A percentile compares a stretch with the other conserved stretches of the same genome.
Conservation (phyloP, 2,329 filamentous ascomycete genomes). For the Stemphylium beticola region DNA sequence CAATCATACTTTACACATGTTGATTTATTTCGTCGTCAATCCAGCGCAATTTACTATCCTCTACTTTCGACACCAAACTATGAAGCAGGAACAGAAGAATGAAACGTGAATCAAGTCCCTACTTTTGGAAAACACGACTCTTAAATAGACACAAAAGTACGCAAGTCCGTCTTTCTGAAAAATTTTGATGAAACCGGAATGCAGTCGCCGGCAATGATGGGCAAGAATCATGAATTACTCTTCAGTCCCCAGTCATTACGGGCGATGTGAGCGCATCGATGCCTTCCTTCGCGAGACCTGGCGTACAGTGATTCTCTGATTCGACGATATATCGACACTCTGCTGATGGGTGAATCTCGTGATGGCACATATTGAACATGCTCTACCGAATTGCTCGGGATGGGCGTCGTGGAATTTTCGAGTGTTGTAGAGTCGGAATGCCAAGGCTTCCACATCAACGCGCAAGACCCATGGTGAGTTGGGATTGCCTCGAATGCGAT, state of each 20-base stretch:
- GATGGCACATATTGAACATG: conserved; percentile 33
- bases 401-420: conserved; percentile 36
- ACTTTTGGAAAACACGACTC: too few species aligned
- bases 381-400: conserved; percentile 28
- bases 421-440: conserved; percentile 37
- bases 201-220: too few species aligned
- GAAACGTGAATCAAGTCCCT: too few species aligned
- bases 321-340: background rate
- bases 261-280: background rate
- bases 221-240: too few species aligned
- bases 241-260: background rate
- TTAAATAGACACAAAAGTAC: too few species aligned
- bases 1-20: too few species aligned
- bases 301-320: background rate
- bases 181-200: too few species aligned
- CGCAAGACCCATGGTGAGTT: conserved; percentile 34
- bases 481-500: conserved; percentile 22
- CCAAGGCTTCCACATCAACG: conserved; percentile 39
- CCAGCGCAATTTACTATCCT: too few species aligned
- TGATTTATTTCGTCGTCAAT: too few species aligned
- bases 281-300: background rate
- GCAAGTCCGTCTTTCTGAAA: too few species aligned
- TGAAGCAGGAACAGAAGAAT: too few species aligned
- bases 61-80: too few species aligned
- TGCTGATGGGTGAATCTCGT: conserved; percentile 12